Percentiles rank a stretch among this genome's conserved stretches.
Evolutionary conservation across 306 rosid genomes (phyloP).

Genomic region (Chamaecrista fasciculata): DNA sequence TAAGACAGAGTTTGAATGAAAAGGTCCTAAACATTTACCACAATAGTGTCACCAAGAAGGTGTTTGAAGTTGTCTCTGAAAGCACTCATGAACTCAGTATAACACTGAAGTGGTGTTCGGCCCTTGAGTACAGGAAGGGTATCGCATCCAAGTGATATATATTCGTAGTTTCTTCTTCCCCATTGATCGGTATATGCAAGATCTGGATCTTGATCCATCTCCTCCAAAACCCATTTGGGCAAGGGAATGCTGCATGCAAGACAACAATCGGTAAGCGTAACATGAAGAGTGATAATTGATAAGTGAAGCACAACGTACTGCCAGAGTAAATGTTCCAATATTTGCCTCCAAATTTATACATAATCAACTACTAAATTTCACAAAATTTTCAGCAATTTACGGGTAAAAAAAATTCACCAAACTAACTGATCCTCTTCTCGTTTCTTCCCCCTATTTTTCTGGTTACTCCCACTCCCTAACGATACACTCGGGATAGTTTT

Average conservation of each 20-base stretch:
- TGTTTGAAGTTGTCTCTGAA: conserved; percentile 78
- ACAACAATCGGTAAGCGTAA: neutral
- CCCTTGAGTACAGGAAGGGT: conserved; percentile 88
- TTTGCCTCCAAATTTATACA: too few species aligned
- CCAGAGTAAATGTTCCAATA: too few species aligned
- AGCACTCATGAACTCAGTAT: conserved; percentile 88
- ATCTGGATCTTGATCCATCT: conserved; percentile 68
- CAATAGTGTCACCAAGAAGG: conserved; percentile 87
- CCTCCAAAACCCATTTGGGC: conserved; percentile 90
- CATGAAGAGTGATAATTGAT: neutral
- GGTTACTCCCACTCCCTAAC: too few species aligned
- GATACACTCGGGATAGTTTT: too few species aligned
- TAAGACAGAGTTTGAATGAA: neutral
- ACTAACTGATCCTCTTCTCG: too few species aligned
- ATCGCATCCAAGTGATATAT: conserved; percentile 82
- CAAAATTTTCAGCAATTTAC: too few species aligned
- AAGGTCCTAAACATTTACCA: conserved; percentile 43
- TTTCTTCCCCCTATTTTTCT: too few species aligned
- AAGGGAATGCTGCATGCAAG: conserved; percentile 70
- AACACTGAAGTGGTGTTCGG: conserved; percentile 87
- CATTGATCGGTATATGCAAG: conserved; percentile 96
- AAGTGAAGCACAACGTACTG: neutral
- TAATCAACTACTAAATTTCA: too few species aligned
- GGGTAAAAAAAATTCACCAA: too few species aligned
- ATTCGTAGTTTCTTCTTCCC: conserved; percentile 89